Evolutionary conservation across 2,329 filamentous ascomycete species (phyloP), one percentile per base, ranked within the genome.

Genomic region (Xylaria sp.): DNA sequence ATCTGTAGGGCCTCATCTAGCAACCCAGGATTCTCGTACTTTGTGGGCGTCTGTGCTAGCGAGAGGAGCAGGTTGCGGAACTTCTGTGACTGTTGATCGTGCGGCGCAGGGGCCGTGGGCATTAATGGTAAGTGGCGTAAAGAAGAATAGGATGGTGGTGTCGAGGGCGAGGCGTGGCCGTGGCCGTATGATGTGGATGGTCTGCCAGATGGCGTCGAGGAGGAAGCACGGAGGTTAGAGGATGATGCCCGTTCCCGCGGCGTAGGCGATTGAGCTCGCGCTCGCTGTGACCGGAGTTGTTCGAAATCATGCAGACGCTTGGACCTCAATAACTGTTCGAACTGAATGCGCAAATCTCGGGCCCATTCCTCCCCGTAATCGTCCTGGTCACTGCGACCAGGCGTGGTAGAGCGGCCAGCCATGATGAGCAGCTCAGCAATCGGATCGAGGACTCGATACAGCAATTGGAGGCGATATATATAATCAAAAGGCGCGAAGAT

Each of bases 11-110:
- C 96, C 79, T 98, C 95, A 77, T 99, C 96, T 59, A 99, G 83
- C 11, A 98, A 83, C 39, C 96, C 96, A 0, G 96, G 95, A 79
- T 99, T 98, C 80, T 99, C 96, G 82, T 97, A 99, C 78, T 95
- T 96, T 22, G 90, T 92, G 20, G 96, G 96, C 51, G 94, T 97
- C 66, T 92, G 86, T 17, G 95, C 97, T 22, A 98, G 82, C 22
- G 92, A 93, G 71, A 96, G 87, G 50, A 98, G 86, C 68, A 96
- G 87, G 80, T 91, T 97, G 73, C 91, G 87, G 74, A 94, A 94
- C 73, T 92, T 92, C 68, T 92, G 85, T 0, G 90, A 92, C 22
- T 86, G 84, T 62, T 86, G 81, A 78, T 95, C 92, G 75, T 81
- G 77, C 10, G 83, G 76, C 42, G 87, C 84, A 6, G 96, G 95